Conservation (phyloP, 176 grass and related monocot species). For the Oryza brachyantha region DNA sequence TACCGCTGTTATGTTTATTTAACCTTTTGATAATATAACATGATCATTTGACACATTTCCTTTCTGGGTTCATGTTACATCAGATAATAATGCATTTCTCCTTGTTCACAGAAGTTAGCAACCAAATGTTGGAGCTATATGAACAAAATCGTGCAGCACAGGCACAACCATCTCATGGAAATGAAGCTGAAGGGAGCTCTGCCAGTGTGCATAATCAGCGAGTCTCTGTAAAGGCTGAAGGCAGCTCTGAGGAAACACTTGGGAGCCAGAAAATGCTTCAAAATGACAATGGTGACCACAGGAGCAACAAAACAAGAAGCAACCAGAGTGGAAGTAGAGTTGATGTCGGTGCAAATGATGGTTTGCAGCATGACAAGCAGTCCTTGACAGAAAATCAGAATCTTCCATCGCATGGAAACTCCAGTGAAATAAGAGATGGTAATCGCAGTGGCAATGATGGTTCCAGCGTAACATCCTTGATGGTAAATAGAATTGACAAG, state of each 20-base stretch:
- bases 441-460: slow-evolving; percentile 32
- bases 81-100: slow-evolving; percentile 6
- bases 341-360: slow-evolving; percentile 29
- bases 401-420: slow-evolving; percentile 17
- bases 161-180: slow-evolving; percentile 48
- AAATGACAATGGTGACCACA: slow-evolving; percentile 24
- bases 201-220: slow-evolving; percentile 58
- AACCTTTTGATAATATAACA: neutral
- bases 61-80: neutral
- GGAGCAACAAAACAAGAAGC: slow-evolving; percentile 29
- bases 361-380: slow-evolving; percentile 21
- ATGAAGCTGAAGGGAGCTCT: slow-evolving; percentile 80
- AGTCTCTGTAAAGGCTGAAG: slow-evolving; percentile 45
- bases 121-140: slow-evolving; percentile 96
- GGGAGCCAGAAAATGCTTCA: slow-evolving; percentile 24
- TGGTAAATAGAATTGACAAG: slow-evolving; percentile 78
- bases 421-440: slow-evolving; percentile 36
- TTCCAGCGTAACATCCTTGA: slow-evolving; percentile 50
- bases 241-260: slow-evolving; percentile 45
- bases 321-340: slow-evolving; percentile 33
- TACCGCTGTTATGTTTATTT: slow-evolving; percentile 8
- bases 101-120: slow-evolving; percentile 69
- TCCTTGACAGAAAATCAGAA: slow-evolving; percentile 18
- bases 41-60: neutral
- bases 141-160: slow-evolving; percentile 58